Percentiles rank a stretch among this genome's conserved stretches.
These are phyloP conservation scores for Cladophialophora bantiana DNA, from an alignment of 2,329 filamentous ascomycete species.

Conservation along the genomic window DNA sequence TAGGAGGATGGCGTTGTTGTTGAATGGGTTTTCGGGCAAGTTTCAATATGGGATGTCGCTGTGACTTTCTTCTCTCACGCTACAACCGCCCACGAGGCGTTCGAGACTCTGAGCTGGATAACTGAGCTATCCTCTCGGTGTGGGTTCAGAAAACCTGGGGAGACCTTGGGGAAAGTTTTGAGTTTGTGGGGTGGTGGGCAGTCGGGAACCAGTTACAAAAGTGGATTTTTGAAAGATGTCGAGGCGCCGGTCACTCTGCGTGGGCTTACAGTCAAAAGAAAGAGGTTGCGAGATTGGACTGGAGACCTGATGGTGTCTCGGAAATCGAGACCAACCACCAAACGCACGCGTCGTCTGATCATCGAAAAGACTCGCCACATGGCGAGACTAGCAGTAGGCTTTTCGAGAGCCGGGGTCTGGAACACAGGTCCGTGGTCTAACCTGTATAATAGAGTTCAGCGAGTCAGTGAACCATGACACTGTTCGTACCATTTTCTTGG, in stretches of 20 bases:
- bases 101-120: background rate
- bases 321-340: background rate
- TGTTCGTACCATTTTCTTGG: background rate
- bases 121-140: background rate
- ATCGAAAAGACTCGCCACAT: background rate
- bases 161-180: constrained; percentile 6
- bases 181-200: background rate
- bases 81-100: background rate
- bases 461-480: constrained; percentile 2
- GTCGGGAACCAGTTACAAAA: background rate
- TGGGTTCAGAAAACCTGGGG: constrained; percentile 1
- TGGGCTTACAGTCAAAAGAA: background rate
- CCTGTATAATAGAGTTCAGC: background rate
- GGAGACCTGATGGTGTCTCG: background rate
- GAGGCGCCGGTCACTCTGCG: background rate
- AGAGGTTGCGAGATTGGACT: background rate
- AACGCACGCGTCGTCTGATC: background rate
- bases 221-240: background rate
- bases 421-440: background rate
- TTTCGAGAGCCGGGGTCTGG: background rate
- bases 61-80: background rate
- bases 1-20: background rate
- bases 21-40: background rate
- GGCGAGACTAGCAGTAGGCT: background rate
- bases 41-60: background rate